These are phyloP conservation scores for Xylariaceae sp. DNA, from an alignment of 2,329 filamentous ascomycete species.

Conservation along the genomic window DNA sequence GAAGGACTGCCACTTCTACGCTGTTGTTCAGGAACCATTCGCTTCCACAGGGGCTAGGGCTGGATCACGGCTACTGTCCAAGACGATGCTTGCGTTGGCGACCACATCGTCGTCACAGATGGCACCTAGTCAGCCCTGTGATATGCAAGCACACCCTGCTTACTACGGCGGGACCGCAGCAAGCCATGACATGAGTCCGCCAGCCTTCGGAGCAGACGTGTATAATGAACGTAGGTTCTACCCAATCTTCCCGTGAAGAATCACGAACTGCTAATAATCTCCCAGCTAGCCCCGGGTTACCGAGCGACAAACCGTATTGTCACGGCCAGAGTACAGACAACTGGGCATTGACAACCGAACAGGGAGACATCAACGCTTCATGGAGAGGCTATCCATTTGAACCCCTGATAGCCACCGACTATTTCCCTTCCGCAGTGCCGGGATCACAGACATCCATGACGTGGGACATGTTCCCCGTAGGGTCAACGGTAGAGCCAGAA, in stretches of 20 bases:
- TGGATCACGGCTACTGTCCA: slow-evolving; percentile 28
- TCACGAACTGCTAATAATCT: slow-evolving; percentile 21
- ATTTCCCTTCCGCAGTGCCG: slow-evolving; percentile 47
- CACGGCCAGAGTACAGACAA: slow-evolving; percentile 39
- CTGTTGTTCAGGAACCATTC: slow-evolving; percentile 69
- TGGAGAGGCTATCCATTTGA: slow-evolving; percentile 51
- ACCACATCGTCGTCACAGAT: slow-evolving; percentile 12
- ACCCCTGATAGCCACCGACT: slow-evolving; percentile 47
- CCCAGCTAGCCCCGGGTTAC: slow-evolving; percentile 27
- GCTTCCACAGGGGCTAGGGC: slow-evolving; percentile 41
- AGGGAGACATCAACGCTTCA: slow-evolving; percentile 40
- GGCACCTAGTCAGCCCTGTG: slow-evolving; percentile 36
- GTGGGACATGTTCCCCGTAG: slow-evolving; percentile 37
- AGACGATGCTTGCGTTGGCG: slow-evolving; percentile 13
- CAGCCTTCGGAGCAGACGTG: slow-evolving; percentile 38
- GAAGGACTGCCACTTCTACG: slow-evolving; percentile 89
- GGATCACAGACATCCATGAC: slow-evolving; percentile 37
- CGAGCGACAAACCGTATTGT: slow-evolving; percentile 36
- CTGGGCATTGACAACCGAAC: slow-evolving; percentile 47
- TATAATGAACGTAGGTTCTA: slow-evolving; percentile 40
- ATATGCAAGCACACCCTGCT: slow-evolving; percentile 42
- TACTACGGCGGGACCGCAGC: slow-evolving; percentile 41
- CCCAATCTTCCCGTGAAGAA: background rate
- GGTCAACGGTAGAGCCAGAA: slow-evolving; percentile 29
- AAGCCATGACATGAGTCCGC: slow-evolving; percentile 44